Percentiles rank a stretch among this genome's conserved stretches.
These are phyloP conservation scores for Aspergillus floridensis DNA, from an alignment of 2,329 filamentous ascomycete genomes.

Conservation along the genomic window DNA sequence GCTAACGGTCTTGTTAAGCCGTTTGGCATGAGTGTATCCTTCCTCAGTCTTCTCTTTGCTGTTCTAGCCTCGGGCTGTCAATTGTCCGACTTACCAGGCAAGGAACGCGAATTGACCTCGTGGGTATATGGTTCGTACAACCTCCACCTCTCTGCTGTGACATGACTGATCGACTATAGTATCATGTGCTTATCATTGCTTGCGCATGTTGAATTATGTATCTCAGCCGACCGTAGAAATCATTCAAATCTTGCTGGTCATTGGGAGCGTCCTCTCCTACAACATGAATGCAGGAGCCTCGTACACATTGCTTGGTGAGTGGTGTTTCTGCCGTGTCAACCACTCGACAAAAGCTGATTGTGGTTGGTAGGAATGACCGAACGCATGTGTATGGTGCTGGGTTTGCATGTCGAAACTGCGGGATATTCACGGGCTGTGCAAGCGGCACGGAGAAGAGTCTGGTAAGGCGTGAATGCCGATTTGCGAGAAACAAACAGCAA, in stretches of 20 bases:
- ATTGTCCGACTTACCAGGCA: conserved; percentile 55
- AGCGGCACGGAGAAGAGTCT: conserved; percentile 38
- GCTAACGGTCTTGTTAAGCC: conserved; percentile 53
- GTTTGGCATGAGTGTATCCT: conserved; percentile 57
- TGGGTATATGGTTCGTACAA: conserved; percentile 57
- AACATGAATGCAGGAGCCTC: conserved; percentile 65
- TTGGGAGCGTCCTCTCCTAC: conserved; percentile 61
- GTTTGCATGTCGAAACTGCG: conserved; percentile 55
- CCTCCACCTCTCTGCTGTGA: not conserved
- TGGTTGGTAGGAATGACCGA: conserved; percentile 30
- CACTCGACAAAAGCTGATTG: conserved; percentile 3
- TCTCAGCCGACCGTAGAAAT: conserved; percentile 60
- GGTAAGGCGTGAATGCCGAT: conserved; percentile 24
- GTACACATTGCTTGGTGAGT: conserved; percentile 56
- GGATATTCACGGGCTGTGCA: conserved; percentile 47
- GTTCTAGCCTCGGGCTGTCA: conserved; percentile 62
- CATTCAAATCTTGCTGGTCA: conserved; percentile 61
- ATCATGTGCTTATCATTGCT: conserved; percentile 63
- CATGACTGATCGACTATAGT: conserved; percentile 40
- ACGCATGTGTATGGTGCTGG: conserved; percentile 56
- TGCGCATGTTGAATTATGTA: conserved; percentile 63
- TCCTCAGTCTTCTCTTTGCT: conserved; percentile 61
- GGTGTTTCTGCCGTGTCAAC: conserved; percentile 14
- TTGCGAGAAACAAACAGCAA: not conserved
- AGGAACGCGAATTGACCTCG: conserved; percentile 61